phyloP scores from a whole-genome alignment of 768 basidiomycete genomes.

The Lepiota brunneoincarnata region DNA sequence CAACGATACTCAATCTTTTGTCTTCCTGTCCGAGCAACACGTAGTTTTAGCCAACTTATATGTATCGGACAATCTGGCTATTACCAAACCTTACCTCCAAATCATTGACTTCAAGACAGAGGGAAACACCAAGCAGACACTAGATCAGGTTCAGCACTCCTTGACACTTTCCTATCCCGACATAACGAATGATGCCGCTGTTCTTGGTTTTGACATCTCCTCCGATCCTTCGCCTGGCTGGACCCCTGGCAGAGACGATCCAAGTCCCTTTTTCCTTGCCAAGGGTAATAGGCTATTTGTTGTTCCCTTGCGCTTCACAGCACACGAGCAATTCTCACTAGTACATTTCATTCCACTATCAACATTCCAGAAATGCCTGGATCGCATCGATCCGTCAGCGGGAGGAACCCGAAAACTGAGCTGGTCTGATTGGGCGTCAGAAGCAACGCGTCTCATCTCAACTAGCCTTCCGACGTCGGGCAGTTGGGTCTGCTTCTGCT shows the following conservation, averaged over 20 bases:
- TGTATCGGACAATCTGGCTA: constrained; percentile 15
- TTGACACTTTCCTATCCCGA: constrained; percentile 42
- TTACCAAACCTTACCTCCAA: constrained; percentile 19
- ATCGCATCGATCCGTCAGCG: constrained; percentile 11
- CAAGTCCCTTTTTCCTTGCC: constrained; percentile 47
- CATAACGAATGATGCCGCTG: constrained; percentile 23
- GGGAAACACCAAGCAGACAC: constrained; percentile 22
- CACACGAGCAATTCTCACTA: constrained; percentile 24
- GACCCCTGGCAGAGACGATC: constrained; percentile 28
- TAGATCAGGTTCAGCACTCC: constrained; percentile 29
- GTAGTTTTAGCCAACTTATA: constrained; percentile 32
- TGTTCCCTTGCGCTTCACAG: constrained; percentile 38
- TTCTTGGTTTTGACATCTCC: constrained; percentile 40
- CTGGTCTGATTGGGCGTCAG: constrained; percentile 55
- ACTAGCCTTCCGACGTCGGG: constrained; percentile 28
- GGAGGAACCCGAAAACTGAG: constrained; percentile 17
- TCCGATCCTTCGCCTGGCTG: constrained; percentile 54
- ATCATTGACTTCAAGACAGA: constrained; percentile 40
- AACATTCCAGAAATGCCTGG: constrained; percentile 28
- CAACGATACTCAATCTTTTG: constrained; percentile 34
- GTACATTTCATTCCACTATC: constrained; percentile 42
- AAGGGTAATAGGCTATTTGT: constrained; percentile 42
- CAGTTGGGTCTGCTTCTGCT: constrained; percentile 61
- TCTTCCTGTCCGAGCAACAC: constrained; percentile 39
- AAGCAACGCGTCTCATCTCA: constrained; percentile 41